Conservation (phyloP, 139 green algal genomes). For the Limnomonas spitsbergensis region DNA sequence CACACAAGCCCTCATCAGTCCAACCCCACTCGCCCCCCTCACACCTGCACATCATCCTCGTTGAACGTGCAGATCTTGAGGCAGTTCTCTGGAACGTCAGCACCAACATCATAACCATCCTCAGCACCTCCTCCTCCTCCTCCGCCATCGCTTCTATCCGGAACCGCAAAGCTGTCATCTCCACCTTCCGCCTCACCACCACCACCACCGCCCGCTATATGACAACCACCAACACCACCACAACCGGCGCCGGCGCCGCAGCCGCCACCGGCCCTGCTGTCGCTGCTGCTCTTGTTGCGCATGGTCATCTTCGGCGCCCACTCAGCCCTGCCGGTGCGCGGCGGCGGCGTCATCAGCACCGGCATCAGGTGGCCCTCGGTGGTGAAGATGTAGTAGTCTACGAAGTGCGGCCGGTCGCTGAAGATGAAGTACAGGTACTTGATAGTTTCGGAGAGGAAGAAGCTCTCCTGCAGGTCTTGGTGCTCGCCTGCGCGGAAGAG, state of each 20-base stretch:
- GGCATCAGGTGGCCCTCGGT: constrained; percentile 71
- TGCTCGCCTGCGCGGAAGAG: constrained; percentile 36
- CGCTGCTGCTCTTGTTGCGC: constrained; percentile 10
- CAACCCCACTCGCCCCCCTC: no score
- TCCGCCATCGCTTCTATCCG: neutral
- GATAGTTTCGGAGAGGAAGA: constrained; percentile 87
- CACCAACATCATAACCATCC: neutral
- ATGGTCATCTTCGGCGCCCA: neutral
- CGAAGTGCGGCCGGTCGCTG: constrained; percentile 34
- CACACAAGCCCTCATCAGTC: no score
- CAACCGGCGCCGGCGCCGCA: neutral
- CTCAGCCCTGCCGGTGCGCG: neutral
- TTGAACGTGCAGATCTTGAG: no score
- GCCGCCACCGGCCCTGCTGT: constrained; percentile 15
- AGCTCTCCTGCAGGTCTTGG: constrained; percentile 85
- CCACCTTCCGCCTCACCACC: neutral
- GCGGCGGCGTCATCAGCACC: constrained; percentile 5
- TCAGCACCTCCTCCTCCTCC: neutral
- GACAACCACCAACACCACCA: neutral
- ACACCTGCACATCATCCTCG: no score
- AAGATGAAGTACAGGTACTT: constrained; percentile 89
- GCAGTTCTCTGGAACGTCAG: no score
- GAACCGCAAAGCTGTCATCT: neutral
- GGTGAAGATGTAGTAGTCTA: constrained; percentile 56
- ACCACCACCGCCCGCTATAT: neutral